Base-by-base conservation (phyloP, 768 basidiomycete genomes). In the Lactarius sanguifluus region DNA sequence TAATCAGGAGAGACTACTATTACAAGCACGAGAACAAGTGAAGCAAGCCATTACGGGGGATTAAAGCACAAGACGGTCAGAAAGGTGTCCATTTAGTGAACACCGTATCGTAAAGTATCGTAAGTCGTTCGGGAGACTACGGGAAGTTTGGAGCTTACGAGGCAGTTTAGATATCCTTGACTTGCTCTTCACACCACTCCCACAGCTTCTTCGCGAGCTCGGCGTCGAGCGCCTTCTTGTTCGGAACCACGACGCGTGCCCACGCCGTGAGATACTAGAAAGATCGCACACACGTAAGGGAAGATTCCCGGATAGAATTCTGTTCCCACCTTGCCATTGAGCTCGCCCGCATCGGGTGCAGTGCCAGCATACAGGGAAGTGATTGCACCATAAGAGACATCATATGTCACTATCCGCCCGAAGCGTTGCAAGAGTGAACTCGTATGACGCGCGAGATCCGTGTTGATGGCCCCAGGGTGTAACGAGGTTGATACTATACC, bases 121-220 rank as follows among this genome's bases (percentile, higher is more conserved):
- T 41, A 41, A 41, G 6, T 7, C 41, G 10, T 38, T 38, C 36
- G 12, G 36, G 36, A 38, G 36, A 38, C 36, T 38, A 38, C 36
- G 36, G 36, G 32, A 6, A 32, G 34, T 34, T 10, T 34, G 34
- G 34, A 34, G 36, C 36, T 52, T 25, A 15, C 12, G 5, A 12
- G 23, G n/a, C 12, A 52, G 25, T 13, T 25, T 52, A 52, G 23
- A 52, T 41, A 41, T 60, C 58, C 8, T 62, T 64, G 20, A 65
- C 52, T 34, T 71, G 69, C 36, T 72, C 69, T 66, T 75, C 74
- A 3, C 72, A 61, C 71, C 71, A 74, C 3, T 61, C 45, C 75
- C 74, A 75, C 6, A 75, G 54, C 61, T 61, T 69, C 52, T 52
- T 50, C 18, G 57, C 70, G 2, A 64, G 56, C 41, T 64, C 66